Evolutionary conservation across 2,329 filamentous ascomycete species (phyloP), one percentile per base, ranked within the genome.

Genomic region (Penicillium concentricum): DNA sequence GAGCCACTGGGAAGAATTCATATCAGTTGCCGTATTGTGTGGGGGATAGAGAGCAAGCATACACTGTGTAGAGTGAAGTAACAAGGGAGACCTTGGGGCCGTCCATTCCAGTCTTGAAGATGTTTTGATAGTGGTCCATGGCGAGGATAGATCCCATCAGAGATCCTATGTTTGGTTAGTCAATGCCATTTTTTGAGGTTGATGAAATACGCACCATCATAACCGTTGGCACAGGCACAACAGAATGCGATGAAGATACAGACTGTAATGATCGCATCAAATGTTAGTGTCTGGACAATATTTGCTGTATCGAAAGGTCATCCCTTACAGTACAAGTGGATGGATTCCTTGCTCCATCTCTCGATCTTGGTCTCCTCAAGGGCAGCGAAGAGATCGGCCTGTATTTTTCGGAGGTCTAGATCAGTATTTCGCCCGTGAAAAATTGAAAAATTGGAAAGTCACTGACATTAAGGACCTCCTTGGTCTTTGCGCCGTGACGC

Each of bases 311-410:
- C 6, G 5, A 32, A 3, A 63, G 16, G 18, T 22, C 2, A 7
- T n/a, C 2, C 65, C 69, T 56, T 43, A 71, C 69, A 69, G 56
- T 72, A 72, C 20, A 72, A 56, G 26, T 70, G 69, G 3, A 72
- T 57, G 8, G 68, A 67, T 1, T 61, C 61, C 49, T 59, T 64
- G 59, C 69, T 72, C 69, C 69, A 72, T 50, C 44, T 60, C 42
- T 61, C 54, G 41, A 81, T 80, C 34, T 77, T 74, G 42, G 75
- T 74, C 62, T 80, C 78, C 48, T 79, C 69, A 43, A 81, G 68
- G 39, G 79, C 79, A 38, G 79, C 78, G 61, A 69, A 81, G 26
- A 81, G 67, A 41, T 81, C 78, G 66, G 79, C 79, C 79, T 81
- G n/a, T 35, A 32, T 32, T 22, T 0, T 28, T 22, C 15, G 30